Evolutionary conservation across 805 yeast species (phyloP).

Genomic region (Zygotorulaspora chibaensis): DNA sequence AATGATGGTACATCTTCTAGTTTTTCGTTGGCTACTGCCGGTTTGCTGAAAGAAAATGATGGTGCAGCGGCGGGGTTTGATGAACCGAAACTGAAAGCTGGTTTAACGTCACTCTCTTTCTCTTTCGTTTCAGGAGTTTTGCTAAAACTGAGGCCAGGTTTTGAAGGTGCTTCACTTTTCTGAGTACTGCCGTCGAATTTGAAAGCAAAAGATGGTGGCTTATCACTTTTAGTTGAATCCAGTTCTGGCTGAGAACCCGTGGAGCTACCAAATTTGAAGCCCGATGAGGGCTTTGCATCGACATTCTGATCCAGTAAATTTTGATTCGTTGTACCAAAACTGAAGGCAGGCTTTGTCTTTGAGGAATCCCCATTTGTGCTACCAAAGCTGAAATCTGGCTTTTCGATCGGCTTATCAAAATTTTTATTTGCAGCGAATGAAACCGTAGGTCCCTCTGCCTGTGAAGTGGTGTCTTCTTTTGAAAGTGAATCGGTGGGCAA

Average conservation of each 20-base stretch:
- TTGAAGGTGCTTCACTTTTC: slow-evolving; percentile 4
- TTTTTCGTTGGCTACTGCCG: slow-evolving; percentile 8
- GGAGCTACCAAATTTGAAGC: slow-evolving; percentile 19
- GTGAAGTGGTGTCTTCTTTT: background rate
- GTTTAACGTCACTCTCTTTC: slow-evolving; percentile 7
- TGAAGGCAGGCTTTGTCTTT: slow-evolving; percentile 23
- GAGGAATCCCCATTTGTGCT: slow-evolving; percentile 3
- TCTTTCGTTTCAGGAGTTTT: background rate
- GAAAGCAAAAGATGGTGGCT: slow-evolving; percentile 13
- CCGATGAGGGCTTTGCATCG: slow-evolving; percentile 23
- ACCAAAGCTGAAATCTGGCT: slow-evolving; percentile 9
- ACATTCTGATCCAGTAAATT: slow-evolving; percentile 5
- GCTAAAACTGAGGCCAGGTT: slow-evolving; percentile 27
- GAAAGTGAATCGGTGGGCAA: background rate
- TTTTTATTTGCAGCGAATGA: slow-evolving; percentile 7
- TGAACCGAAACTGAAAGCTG: slow-evolving; percentile 24
- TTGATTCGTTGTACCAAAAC: slow-evolving; percentile 21
- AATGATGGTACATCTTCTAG: slow-evolving; percentile 14
- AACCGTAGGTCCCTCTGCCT: slow-evolving; percentile 8
- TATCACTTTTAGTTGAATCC: background rate
- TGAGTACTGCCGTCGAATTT: slow-evolving; percentile 6
- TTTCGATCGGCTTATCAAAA: background rate
- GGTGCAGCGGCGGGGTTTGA: slow-evolving; percentile 10
- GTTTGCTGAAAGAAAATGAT: slow-evolving; percentile 22
- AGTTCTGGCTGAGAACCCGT: too few relatives aligned